Evolutionary conservation across 1,139 yeast species (phyloP).

Genomic region (Yamadazyma spencermartinsiae): DNA sequence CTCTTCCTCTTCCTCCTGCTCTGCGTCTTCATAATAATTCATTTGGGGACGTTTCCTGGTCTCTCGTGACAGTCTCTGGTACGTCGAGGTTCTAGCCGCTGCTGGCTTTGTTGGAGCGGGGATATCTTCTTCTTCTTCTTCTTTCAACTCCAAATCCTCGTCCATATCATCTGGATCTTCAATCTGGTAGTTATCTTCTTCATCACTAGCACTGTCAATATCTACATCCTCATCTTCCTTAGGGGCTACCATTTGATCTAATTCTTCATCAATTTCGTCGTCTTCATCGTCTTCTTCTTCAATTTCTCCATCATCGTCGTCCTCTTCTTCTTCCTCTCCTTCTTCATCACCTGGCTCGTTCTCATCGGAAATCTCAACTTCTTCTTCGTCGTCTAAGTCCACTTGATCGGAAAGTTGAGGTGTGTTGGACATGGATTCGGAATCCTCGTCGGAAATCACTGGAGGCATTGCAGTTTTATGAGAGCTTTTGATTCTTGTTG

Average conservation of each 20-base stretch:
- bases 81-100: conserved; percentile 3
- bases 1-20: conserved; percentile 29
- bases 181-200: conserved; percentile 35
- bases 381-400: conserved; percentile 20
- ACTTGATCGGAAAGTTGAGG: conserved; percentile 5
- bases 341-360: conserved; percentile 22
- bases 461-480: conserved; percentile 10
- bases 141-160: conserved; percentile 39
- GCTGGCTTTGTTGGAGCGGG: conserved; percentile 6
- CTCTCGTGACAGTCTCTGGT: conserved; percentile 18
- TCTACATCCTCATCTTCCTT: conserved; percentile 29
- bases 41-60: conserved; percentile 31
- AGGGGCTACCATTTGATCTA: conserved; percentile 24
- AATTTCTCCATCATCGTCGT: conserved; percentile 19
- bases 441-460: conserved; percentile 13
- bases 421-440: conserved; percentile 7
- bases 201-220: conserved; percentile 26
- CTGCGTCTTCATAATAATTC: conserved; percentile 35
- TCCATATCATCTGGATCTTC: conserved; percentile 45
- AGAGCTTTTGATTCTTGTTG: too few species aligned
- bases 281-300: conserved; percentile 22
- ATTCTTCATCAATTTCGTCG: conserved; percentile 24
- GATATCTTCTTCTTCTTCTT: conserved; percentile 27
- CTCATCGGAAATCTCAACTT: conserved; percentile 15
- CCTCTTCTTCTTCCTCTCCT: conserved; percentile 15